These are phyloP conservation scores for Iodosphaeria phyllophila DNA, from an alignment of 2,329 filamentous ascomycete genomes.

Conservation along the genomic window DNA sequence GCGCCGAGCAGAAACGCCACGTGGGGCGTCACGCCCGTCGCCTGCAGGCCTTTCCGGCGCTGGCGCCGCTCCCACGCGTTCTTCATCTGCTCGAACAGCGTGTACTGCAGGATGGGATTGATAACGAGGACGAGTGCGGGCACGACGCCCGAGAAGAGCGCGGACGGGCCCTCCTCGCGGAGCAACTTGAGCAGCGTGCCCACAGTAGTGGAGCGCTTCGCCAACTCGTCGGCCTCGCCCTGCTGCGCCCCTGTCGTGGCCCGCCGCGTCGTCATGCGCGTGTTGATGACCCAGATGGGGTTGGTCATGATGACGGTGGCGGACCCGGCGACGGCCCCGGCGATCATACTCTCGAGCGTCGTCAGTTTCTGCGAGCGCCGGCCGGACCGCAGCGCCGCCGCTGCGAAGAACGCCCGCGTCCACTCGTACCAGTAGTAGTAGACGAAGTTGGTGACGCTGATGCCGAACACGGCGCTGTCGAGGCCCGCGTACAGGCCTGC, in stretches of 20 bases:
- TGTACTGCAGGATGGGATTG: conserved; percentile 97
- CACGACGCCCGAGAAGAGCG: conserved; percentile 81
- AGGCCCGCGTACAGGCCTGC: conserved; percentile 81
- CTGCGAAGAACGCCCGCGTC: conserved; percentile 74
- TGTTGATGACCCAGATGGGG: conserved; percentile 98
- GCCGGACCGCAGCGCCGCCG: conserved; percentile 53
- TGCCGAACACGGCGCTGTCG: conserved; percentile 88
- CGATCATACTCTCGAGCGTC: conserved; percentile 84
- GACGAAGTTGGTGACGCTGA: conserved; percentile 97
- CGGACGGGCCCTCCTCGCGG: conserved; percentile 63
- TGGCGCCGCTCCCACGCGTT: conserved; percentile 54
- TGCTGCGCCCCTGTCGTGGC: conserved; percentile 16
- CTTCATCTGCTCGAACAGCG: conserved; percentile 96
- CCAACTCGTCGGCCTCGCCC: conserved; percentile 19
- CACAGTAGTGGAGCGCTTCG: conserved; percentile 45
- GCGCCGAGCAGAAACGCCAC: conserved; percentile 86
- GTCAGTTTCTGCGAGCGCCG: conserved; percentile 67
- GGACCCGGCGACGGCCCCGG: conserved; percentile 80
- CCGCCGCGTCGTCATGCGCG: conserved; percentile 85
- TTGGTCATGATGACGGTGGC: conserved; percentile 94
- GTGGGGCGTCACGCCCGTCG: conserved; percentile 59
- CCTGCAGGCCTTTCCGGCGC: too few species aligned
- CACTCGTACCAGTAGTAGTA: conserved; percentile 99
- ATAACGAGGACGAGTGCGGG: conserved; percentile 88
- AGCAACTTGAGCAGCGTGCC: conserved; percentile 67